phyloP scores from a whole-genome alignment of 305 asterid genomes.

The Caryopteris hybrid region DNA sequence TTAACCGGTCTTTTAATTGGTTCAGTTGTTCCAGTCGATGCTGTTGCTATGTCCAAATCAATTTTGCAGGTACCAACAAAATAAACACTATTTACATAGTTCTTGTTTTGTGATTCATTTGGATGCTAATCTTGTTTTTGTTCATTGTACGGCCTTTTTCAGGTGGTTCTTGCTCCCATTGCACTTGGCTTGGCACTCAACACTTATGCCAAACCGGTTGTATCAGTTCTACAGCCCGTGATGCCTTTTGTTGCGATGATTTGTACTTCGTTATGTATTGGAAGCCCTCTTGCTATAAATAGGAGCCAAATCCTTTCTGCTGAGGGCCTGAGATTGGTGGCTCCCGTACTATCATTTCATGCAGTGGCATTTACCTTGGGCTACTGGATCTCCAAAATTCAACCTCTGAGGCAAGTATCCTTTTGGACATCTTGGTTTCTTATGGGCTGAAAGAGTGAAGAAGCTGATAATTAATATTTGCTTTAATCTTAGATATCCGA shows the following conservation, averaged over 20 bases:
- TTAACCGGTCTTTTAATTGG: slow-evolving; percentile 91
- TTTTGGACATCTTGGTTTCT: background rate
- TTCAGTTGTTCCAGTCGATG: slow-evolving; percentile 96
- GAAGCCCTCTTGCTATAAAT: slow-evolving; percentile 93
- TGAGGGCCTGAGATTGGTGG: slow-evolving; percentile 76
- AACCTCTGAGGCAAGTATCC: slow-evolving; percentile 50
- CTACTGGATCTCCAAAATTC: slow-evolving; percentile 78
- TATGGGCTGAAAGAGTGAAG: background rate
- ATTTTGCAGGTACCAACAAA: slow-evolving; percentile 63
- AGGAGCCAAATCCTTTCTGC: slow-evolving; percentile 75
- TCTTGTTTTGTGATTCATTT: background rate
- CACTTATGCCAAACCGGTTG: slow-evolving; percentile 83
- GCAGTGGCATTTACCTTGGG: slow-evolving; percentile 76
- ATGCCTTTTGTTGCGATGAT: slow-evolving; percentile 94
- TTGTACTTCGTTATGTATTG: slow-evolving; percentile 91
- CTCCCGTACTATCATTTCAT: slow-evolving; percentile 79
- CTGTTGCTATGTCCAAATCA: slow-evolving; percentile 92
- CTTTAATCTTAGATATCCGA: background rate
- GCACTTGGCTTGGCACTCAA: slow-evolving; percentile 74
- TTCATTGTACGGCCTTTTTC: no score
- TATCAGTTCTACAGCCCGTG: slow-evolving; percentile 71
- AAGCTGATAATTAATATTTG: background rate
- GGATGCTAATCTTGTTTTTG: background rate
- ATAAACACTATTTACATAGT: background rate
- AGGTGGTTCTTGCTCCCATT: slow-evolving; percentile 91